These are phyloP conservation scores for Arctium lappa DNA, from an alignment of 129 eudicot species.

Conservation along the genomic window DNA sequence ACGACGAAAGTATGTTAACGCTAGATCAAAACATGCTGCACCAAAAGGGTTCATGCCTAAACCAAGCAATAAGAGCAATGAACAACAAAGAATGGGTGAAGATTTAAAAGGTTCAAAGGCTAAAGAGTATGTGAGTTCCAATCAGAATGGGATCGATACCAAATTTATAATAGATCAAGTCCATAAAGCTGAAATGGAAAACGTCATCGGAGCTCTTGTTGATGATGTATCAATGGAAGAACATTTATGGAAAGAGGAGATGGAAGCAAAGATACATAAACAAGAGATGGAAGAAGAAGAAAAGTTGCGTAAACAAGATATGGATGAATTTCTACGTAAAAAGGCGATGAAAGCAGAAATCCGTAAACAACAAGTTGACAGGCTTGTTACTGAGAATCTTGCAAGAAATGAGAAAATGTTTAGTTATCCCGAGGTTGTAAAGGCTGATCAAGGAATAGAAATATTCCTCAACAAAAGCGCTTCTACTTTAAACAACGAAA, in stretches of 20 bases:
- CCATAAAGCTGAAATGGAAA: too few relatives aligned
- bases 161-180: too few relatives aligned
- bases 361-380: conserved; percentile 53
- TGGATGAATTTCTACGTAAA: conserved; percentile 22
- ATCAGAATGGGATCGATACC: background rate
- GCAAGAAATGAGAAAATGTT: conserved; percentile 58
- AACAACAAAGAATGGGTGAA: conserved; percentile 38
- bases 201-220: too few relatives aligned
- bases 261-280: conserved; percentile 42
- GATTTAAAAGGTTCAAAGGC: conserved; percentile 17
- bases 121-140: conserved; percentile 34
- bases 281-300: conserved; percentile 6
- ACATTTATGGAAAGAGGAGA: conserved; percentile 38
- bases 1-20: conserved; percentile 39
- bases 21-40: conserved; percentile 57
- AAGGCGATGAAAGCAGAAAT: conserved; percentile 57
- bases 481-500: conserved; percentile 66
- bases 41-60: conserved; percentile 68
- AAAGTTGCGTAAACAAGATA: background rate
- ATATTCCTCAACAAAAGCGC: conserved; percentile 65
- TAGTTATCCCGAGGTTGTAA: conserved; percentile 61
- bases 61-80: conserved; percentile 45
- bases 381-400: conserved; percentile 64
- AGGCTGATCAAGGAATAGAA: conserved; percentile 66
- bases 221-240: too few relatives aligned